Conservation (phyloP, 352 stramenopile species). For the Pythium biforme region DNA sequence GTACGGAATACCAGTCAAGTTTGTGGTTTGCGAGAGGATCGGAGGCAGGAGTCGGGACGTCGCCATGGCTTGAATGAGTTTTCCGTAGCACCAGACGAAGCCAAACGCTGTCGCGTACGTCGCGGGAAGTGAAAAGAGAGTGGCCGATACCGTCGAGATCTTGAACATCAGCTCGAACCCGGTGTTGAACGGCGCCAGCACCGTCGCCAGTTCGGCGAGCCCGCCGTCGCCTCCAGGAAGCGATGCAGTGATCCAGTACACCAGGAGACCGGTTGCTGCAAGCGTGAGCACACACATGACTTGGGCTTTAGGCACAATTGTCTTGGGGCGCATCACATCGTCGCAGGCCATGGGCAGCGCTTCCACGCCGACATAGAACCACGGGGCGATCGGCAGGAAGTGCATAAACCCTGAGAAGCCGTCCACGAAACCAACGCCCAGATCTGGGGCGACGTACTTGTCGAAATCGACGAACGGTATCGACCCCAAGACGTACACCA, state of each 20-base stretch:
- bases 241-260: constrained; percentile 27
- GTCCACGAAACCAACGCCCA: not conserved
- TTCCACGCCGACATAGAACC: constrained; percentile 22
- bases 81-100: constrained; percentile 34
- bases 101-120: constrained; percentile 36
- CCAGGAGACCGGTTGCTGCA: constrained; percentile 8
- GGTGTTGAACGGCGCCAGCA: constrained; percentile 4
- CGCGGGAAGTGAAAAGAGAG: constrained; percentile 28
- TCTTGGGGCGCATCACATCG: constrained; percentile 37
- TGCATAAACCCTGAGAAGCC: constrained; percentile 28
- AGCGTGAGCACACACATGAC: constrained; percentile 35
- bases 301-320: constrained; percentile 39
- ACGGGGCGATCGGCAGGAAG: constrained; percentile 27
- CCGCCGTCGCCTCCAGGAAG: constrained; percentile 1
- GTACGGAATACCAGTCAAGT: constrained; percentile 16
- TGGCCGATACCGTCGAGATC: constrained; percentile 12
- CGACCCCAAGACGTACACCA: constrained; percentile 8
- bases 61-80: constrained; percentile 32
- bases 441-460: not conserved
- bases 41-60: constrained; percentile 25
- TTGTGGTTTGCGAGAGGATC: not conserved
- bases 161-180: constrained; percentile 21
- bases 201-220: not conserved
- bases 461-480: constrained; percentile 1
- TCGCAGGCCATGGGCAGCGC: constrained; percentile 14